Evolutionary conservation across 2,329 filamentous ascomycete genomes (phyloP).

Genomic region (Xylaria polymorpha): DNA sequence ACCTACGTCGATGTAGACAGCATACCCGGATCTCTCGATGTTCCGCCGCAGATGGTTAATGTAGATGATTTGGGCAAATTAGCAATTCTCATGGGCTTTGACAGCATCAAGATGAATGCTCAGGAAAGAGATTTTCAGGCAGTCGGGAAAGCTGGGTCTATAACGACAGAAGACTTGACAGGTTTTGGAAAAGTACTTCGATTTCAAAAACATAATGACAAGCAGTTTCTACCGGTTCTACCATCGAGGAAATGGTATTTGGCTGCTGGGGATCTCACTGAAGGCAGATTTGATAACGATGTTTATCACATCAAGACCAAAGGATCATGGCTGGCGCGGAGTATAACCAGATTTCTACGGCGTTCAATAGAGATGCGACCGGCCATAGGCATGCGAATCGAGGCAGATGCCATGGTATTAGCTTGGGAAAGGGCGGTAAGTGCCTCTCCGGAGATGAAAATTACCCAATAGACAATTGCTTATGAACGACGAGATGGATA

Average conservation of each 20-base stretch:
- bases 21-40: conserved; percentile 14
- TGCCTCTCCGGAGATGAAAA: not conserved
- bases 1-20: not conserved
- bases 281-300: too few relatives aligned
- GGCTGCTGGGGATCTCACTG: too few relatives aligned
- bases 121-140: not conserved
- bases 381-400: not conserved
- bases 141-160: not conserved
- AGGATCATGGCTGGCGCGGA: too few relatives aligned
- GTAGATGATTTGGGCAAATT: not conserved
- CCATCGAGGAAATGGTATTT: too few relatives aligned
- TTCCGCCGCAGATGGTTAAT: not conserved
- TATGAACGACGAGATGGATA: not conserved
- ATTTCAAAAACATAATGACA: conserved; percentile 4
- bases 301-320: too few relatives aligned
- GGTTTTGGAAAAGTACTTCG: conserved; percentile 14
- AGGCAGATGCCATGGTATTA: not conserved
- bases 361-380: too few relatives aligned
- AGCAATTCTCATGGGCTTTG: not conserved
- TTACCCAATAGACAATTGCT: not conserved
- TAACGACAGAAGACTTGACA: conserved; percentile 1
- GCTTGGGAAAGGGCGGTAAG: not conserved
- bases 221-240: too few relatives aligned
- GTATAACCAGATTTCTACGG: too few relatives aligned
- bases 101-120: not conserved